These are phyloP conservation scores for Populus pruinosa DNA, from an alignment of 345 rosid species.

Conservation along the genomic window DNA sequence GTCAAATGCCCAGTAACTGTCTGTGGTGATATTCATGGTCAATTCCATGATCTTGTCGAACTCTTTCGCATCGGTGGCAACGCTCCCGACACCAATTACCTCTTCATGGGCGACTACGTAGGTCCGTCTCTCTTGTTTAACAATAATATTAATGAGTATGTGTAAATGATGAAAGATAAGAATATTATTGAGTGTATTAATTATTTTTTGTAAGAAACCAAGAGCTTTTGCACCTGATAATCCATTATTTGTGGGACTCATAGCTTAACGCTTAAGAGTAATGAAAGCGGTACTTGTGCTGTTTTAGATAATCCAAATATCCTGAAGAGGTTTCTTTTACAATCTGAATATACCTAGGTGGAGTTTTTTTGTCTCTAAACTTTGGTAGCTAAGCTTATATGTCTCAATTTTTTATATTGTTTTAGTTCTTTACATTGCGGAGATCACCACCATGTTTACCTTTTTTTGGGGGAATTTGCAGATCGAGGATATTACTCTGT, in stretches of 20 bases:
- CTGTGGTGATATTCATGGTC: conserved; percentile 53
- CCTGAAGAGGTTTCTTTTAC: neutral
- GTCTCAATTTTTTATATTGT: neutral
- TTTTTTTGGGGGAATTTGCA: conserved; percentile 1
- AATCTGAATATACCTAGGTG: neutral
- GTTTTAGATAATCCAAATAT: neutral
- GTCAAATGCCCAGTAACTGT: conserved; percentile 55
- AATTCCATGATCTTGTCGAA: conserved; percentile 55
- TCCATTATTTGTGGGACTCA: neutral
- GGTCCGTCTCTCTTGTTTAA: conserved; percentile 22
- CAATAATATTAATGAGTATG: neutral
- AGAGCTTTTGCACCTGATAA: neutral
- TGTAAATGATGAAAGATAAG: neutral
- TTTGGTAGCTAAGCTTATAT: neutral
- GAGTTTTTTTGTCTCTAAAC: neutral
- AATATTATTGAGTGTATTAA: neutral
- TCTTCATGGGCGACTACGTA: conserved; percentile 58
- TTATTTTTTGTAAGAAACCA: neutral
- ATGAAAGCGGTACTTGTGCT: neutral
- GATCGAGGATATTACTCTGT: conserved; percentile 39
- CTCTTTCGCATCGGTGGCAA: conserved; percentile 54
- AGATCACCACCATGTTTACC: neutral
- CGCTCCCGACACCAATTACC: conserved; percentile 50
- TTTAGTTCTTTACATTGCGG: neutral
- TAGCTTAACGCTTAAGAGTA: neutral